phyloP scores from a whole-genome alignment of 139 green algal genomes.

The Asterochloris erici region DNA sequence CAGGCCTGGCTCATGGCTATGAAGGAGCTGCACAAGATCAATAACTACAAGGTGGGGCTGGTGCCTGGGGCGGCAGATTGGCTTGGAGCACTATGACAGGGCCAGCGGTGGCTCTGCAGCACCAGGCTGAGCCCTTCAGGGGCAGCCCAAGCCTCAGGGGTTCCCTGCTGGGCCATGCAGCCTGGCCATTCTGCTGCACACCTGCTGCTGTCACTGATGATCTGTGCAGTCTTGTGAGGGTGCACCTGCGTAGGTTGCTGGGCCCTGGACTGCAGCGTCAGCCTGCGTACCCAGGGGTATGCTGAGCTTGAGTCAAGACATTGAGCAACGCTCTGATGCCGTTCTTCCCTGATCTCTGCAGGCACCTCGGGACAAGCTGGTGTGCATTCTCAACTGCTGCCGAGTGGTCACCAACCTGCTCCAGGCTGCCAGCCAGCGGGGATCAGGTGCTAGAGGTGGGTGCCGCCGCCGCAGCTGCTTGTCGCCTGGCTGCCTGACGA shows the following conservation, averaged over 20 bases:
- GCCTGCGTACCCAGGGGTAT: background rate
- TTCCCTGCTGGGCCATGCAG: no score
- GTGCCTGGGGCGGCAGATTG: no score
- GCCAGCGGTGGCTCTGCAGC: no score
- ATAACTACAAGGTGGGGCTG: constrained; percentile 68
- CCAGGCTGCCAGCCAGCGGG: constrained; percentile 15
- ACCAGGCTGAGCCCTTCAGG: no score
- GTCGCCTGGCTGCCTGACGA: no score
- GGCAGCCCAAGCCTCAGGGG: no score
- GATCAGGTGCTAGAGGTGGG: constrained; percentile 19
- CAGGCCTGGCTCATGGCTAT: constrained; percentile 42
- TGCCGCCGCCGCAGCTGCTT: no score
- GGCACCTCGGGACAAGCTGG: constrained; percentile 94
- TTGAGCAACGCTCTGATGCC: background rate
- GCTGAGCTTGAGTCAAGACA: background rate
- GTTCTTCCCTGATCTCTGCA: constrained; percentile 36
- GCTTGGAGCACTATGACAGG: no score
- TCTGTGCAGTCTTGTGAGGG: background rate
- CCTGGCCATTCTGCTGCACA: no score
- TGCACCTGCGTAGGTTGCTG: background rate
- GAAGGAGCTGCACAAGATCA: constrained; percentile 86
- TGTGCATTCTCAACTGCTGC: constrained; percentile 90
- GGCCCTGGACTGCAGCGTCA: background rate
- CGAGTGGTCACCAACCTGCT: constrained; percentile 82
- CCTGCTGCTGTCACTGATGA: background rate